Percentiles rank a stretch among this genome's conserved stretches.
phyloP scores from a whole-genome alignment of 108 stramenopile genomes.

The Pseudonitzschia delicatissima region DNA sequence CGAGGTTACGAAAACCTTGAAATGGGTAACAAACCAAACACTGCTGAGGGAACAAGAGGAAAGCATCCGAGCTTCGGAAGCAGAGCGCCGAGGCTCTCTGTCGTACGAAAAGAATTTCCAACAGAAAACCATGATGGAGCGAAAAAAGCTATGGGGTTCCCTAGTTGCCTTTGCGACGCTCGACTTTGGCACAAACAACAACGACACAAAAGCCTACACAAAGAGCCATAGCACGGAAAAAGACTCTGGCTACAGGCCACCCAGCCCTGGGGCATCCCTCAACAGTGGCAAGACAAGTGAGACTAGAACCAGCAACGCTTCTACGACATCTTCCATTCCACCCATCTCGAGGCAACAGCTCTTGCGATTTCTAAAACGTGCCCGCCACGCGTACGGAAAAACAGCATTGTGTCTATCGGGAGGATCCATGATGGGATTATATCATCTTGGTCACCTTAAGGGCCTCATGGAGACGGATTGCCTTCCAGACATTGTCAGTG shows the following conservation, averaged over 20 bases:
- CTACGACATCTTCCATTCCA: too few species aligned
- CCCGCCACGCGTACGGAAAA: slow-evolving; percentile 93
- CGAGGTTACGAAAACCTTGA: slow-evolving; percentile 67
- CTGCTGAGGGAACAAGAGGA: neutral
- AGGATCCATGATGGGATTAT: slow-evolving; percentile 91
- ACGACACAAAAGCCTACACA: neutral
- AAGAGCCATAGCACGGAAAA: neutral
- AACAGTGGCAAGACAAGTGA: too few species aligned
- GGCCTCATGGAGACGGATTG: slow-evolving; percentile 79
- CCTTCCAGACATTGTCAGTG: slow-evolving; percentile 92
- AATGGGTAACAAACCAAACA: slow-evolving; percentile 70
- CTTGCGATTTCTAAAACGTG: slow-evolving; percentile 74
- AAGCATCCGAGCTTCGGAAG: neutral
- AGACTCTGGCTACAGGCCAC: neutral
- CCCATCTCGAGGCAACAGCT: slow-evolving; percentile 60
- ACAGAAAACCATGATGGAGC: slow-evolving; percentile 26
- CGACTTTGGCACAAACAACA: neutral
- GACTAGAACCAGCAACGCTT: too few species aligned
- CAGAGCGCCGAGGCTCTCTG: neutral
- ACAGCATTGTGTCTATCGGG: slow-evolving; percentile 94
- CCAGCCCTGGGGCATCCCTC: neutral
- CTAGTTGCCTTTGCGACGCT: slow-evolving; percentile 35
- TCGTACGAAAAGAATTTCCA: slow-evolving; percentile 24
- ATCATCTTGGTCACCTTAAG: slow-evolving; percentile 91
- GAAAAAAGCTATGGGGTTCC: slow-evolving; percentile 31